phyloP scores from a whole-genome alignment of 352 stramenopile species.

The Porosira glacialis region DNA sequence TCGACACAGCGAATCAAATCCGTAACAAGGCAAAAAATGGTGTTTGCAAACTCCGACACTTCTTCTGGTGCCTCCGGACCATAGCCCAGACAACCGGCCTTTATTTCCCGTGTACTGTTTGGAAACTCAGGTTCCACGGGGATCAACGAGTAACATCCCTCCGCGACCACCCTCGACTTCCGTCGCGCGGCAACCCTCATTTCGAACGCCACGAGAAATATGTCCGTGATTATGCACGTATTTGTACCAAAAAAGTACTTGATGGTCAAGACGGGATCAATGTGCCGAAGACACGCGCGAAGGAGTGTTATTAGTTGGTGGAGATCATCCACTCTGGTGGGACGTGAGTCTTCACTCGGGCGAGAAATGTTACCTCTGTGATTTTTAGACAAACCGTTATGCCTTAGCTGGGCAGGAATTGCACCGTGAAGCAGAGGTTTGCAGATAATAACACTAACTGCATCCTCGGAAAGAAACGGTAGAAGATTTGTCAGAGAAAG shows the following conservation, averaged over 20 bases:
- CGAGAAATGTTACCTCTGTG: neutral
- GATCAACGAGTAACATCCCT: neutral
- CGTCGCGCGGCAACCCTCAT: too few species aligned
- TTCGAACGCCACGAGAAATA: slow-evolving; percentile 5
- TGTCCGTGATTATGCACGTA: slow-evolving; percentile 8
- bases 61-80: too few species aligned
- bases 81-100: too few species aligned
- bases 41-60: slow-evolving; percentile 10
- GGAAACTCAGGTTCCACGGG: neutral
- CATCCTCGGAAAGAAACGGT: slow-evolving; percentile 27
- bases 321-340: slow-evolving; percentile 4
- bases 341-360: neutral
- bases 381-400: too few species aligned
- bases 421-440: slow-evolving; percentile 31
- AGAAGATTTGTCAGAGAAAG: slow-evolving; percentile 24
- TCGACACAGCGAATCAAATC: slow-evolving; percentile 20
- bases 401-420: slow-evolving; percentile 10
- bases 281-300: slow-evolving; percentile 17
- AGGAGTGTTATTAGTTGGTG: slow-evolving; percentile 25
- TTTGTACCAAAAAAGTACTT: slow-evolving; percentile 30
- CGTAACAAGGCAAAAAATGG: slow-evolving; percentile 18
- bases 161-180: too few species aligned
- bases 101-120: too few species aligned
- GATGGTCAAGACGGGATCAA: slow-evolving; percentile 25
- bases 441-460: slow-evolving; percentile 28